A percentile compares a stretch with the other conserved stretches of the same genome.
These are phyloP conservation scores for Rhizopus delemar DNA, from an alignment of 371 early-diverging fungal genomes.

Conservation along the genomic window DNA sequence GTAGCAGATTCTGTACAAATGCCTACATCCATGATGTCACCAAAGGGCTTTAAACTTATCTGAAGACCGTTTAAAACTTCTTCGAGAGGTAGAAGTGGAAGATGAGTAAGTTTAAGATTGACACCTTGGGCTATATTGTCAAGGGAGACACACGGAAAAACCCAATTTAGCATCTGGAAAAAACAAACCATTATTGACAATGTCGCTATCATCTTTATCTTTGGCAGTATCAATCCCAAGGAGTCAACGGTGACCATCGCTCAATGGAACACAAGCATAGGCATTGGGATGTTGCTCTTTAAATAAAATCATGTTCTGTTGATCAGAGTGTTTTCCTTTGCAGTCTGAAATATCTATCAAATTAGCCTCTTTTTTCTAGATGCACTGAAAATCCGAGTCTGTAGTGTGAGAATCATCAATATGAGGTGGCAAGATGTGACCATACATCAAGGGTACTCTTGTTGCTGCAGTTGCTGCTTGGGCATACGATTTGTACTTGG, in stretches of 20 bases:
- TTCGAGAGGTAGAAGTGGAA: background rate
- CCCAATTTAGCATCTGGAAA: background rate
- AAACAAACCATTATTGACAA: background rate
- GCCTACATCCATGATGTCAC: background rate
- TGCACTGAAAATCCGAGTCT: background rate
- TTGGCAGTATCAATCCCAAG: background rate
- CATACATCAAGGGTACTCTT: conserved; percentile 1
- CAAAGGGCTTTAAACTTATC: background rate
- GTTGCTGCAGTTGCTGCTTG: conserved; percentile 1
- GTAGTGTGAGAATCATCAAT: background rate
- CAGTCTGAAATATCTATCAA: background rate
- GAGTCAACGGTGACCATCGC: background rate
- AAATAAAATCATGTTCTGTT: conserved; percentile 3
- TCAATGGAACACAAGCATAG: background rate
- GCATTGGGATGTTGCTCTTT: conserved; percentile 9
- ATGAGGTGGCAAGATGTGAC: background rate
- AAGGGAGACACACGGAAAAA: background rate
- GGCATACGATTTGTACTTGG: background rate
- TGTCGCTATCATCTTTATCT: background rate
- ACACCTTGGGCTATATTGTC: background rate
- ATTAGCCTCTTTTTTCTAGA: background rate
- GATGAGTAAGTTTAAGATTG: background rate
- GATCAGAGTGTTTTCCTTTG: conserved; percentile 10
- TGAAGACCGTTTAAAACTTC: background rate
- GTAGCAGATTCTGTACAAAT: background rate